Evolutionary conservation across 768 basidiomycete genomes (phyloP).

Genomic region (Macrocybe gigantea): DNA sequence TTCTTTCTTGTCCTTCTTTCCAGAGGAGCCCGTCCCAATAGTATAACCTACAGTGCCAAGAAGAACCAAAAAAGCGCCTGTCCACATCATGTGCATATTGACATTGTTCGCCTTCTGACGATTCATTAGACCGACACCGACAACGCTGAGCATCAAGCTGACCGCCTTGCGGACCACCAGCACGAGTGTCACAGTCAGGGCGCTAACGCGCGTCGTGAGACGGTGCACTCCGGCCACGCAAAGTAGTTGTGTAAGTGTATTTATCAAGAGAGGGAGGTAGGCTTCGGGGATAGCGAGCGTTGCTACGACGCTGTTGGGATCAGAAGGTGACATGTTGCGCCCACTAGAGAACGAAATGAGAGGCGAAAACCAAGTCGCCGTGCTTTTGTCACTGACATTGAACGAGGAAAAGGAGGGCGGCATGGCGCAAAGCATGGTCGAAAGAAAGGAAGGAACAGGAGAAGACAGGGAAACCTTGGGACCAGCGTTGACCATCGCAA

Average conservation of each 20-base stretch:
- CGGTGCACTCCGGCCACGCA: conserved; percentile 87
- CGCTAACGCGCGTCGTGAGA: conserved; percentile 69
- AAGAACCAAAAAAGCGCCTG: conserved; percentile 62
- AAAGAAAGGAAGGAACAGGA: conserved; percentile 15
- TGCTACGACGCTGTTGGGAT: conserved; percentile 16
- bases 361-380: neutral
- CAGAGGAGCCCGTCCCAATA: conserved; percentile 24
- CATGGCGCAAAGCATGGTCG: conserved; percentile 10
- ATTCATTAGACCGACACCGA: conserved; percentile 26
- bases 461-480: conserved; percentile 24
- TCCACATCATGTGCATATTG: conserved; percentile 53
- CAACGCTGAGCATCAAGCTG: conserved; percentile 70
- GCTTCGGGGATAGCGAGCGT: conserved; percentile 43
- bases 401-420: conserved; percentile 21
- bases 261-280: conserved; percentile 60
- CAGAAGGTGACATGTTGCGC: conserved; percentile 13
- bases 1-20: conserved; percentile 15
- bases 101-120: conserved; percentile 21
- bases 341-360: no score
- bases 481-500: conserved; percentile 33
- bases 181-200: conserved; percentile 74
- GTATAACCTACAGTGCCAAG: conserved; percentile 70
- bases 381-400: conserved; percentile 3
- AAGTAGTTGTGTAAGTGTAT: conserved; percentile 78
- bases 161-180: conserved; percentile 78